Evolutionary conservation across 129 eudicot genomes (phyloP).

Genomic region (Artemisia argyi): DNA sequence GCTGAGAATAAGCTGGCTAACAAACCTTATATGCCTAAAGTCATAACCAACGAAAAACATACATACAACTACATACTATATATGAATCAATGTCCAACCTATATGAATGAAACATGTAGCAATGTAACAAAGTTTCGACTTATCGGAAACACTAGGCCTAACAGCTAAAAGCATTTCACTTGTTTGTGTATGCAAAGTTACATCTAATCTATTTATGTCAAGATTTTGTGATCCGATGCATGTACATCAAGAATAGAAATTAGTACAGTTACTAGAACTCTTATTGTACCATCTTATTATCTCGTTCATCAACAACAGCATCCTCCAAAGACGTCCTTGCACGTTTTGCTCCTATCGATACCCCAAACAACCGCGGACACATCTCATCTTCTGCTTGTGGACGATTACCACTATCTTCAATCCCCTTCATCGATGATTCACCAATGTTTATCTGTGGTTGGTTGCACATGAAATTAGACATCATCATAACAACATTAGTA

Average conservation of each 20-base stretch:
- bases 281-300: conserved; percentile 27
- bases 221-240: neutral
- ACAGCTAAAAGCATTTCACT: no score
- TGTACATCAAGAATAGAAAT: conserved; percentile 4
- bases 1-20: no score
- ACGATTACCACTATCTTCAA: conserved; percentile 17
- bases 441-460: conserved; percentile 25
- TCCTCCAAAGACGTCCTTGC: conserved; percentile 29
- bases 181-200: no score
- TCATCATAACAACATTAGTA: conserved; percentile 42
- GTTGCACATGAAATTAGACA: conserved; percentile 44
- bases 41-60: no score
- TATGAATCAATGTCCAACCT: no score
- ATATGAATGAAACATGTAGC: no score
- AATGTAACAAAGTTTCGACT: no score
- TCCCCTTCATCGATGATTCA: conserved; percentile 25
- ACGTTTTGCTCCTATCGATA: conserved; percentile 55
- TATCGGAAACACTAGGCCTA: no score
- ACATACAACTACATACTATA: no score
- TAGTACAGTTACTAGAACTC: neutral
- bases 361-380: conserved; percentile 61
- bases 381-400: conserved; percentile 29
- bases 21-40: no score
- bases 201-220: no score
- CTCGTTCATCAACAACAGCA: conserved; percentile 15